Evolutionary conservation across 2,329 filamentous ascomycete genomes (phyloP).

Genomic region (Xylariaceae sp.): DNA sequence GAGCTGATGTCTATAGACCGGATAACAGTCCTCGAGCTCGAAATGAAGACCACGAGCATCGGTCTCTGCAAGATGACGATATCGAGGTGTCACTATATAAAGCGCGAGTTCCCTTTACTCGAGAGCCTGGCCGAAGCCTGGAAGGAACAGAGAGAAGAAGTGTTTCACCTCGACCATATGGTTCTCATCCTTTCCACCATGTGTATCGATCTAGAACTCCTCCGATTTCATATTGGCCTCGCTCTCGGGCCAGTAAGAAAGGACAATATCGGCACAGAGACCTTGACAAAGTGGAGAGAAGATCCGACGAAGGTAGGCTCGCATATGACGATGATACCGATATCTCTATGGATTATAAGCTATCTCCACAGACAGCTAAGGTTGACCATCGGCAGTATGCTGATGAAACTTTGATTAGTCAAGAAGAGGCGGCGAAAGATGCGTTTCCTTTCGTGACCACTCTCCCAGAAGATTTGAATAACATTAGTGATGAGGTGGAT

Average conservation of each 20-base stretch:
- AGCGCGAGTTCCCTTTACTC: constrained; percentile 23
- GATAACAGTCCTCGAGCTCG: constrained; percentile 9
- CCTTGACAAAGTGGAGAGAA: constrained; percentile 2
- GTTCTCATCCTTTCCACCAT: neutral
- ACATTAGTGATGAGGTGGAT: constrained; percentile 19
- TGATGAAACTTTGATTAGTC: neutral
- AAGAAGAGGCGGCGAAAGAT: neutral
- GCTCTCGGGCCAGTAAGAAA: constrained; percentile 7
- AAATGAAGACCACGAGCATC: constrained; percentile 1
- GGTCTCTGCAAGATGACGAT: neutral
- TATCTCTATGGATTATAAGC: neutral
- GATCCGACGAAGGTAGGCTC: constrained; percentile 32
- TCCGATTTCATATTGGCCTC: neutral
- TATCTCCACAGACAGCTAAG: neutral
- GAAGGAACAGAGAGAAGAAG: neutral
- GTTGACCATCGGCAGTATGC: neutral
- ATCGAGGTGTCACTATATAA: constrained; percentile 27
- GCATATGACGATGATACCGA: constrained; percentile 33
- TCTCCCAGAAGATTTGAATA: constrained; percentile 6
- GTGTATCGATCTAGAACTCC: neutral
- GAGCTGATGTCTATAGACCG: constrained; percentile 18
- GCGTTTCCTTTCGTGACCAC: neutral
- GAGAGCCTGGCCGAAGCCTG: constrained; percentile 1
- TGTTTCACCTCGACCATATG: constrained; percentile 3
- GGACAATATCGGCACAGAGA: neutral